A percentile compares a stretch with the other conserved stretches of the same genome.
Conservation (phyloP, 1,284 basidiomycete genomes). For the Peniophora sp. region DNA sequence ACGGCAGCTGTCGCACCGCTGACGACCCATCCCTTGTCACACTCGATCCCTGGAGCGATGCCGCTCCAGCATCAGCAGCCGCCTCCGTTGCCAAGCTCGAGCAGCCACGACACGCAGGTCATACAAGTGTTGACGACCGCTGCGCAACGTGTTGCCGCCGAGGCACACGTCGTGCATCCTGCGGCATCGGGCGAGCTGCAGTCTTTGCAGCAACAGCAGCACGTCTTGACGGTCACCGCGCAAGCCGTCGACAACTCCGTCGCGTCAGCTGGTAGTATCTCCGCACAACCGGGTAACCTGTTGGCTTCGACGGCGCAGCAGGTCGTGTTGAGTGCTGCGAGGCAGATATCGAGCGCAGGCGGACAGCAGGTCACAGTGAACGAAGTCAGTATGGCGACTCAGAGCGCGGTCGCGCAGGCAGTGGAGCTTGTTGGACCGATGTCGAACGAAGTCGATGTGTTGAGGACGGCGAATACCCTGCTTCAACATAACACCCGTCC, state of each 20-base stretch:
- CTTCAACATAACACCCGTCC: constrained; percentile 36
- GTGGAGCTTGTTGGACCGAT: constrained; percentile 55
- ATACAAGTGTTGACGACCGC: constrained; percentile 69
- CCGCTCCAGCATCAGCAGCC: constrained; percentile 12
- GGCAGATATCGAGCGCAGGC: constrained; percentile 45
- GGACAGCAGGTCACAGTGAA: constrained; percentile 63
- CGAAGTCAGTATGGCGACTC: constrained; percentile 70
- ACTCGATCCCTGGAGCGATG: too few relatives aligned
- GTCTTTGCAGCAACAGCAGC: constrained; percentile 69
- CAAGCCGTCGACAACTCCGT: constrained; percentile 65
- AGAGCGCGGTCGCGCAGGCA: constrained; percentile 62
- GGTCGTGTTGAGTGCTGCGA: constrained; percentile 71
- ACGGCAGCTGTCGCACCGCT: constrained; percentile 3
- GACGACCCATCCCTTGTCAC: constrained; percentile 4
- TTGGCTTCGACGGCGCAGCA: constrained; percentile 68
- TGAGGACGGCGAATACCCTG: constrained; percentile 57
- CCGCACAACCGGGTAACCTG: constrained; percentile 31
- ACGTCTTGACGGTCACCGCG: constrained; percentile 69
- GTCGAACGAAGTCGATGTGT: constrained; percentile 60
- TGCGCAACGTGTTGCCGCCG: constrained; percentile 66
- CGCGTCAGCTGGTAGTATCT: constrained; percentile 36
- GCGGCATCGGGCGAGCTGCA: constrained; percentile 41
- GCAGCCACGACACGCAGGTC: constrained; percentile 49
- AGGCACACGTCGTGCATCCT: constrained; percentile 55
- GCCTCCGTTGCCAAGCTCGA: constrained; percentile 18